Evolutionary conservation across 2,329 filamentous ascomycete genomes (phyloP).

Genomic region (Teratosphaeria viscida): DNA sequence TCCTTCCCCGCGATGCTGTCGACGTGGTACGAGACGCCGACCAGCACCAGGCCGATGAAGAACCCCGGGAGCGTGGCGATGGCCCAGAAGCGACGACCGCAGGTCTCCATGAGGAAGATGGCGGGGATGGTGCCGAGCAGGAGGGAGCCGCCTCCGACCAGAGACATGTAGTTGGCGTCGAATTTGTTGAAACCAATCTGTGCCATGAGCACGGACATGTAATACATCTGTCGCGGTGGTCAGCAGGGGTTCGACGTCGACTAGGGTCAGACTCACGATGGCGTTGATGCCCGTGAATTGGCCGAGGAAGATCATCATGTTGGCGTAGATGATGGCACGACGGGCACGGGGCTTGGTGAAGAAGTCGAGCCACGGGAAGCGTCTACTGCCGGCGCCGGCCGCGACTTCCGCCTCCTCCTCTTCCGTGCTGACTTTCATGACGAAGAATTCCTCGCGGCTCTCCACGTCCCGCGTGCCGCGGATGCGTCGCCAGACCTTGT

Average conservation of each 20-base stretch:
- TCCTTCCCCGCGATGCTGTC: constrained; percentile 25
- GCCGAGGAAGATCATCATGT: constrained; percentile 59
- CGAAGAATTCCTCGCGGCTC: constrained; percentile 57
- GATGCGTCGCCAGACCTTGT: constrained; percentile 62
- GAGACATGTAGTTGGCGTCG: constrained; percentile 61
- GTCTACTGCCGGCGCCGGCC: constrained; percentile 43
- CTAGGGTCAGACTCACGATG: constrained; percentile 22
- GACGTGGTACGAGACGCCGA: constrained; percentile 54
- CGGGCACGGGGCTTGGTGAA: constrained; percentile 59
- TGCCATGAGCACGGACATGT: constrained; percentile 57
- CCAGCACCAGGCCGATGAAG: constrained; percentile 57
- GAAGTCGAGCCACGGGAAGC: constrained; percentile 63
- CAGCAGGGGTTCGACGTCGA: neutral
- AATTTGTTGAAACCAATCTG: constrained; percentile 56
- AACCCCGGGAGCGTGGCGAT: constrained; percentile 62
- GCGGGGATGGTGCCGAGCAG: constrained; percentile 41
- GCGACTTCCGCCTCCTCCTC: constrained; percentile 42
- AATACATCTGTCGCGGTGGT: constrained; percentile 44
- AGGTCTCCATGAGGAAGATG: constrained; percentile 57
- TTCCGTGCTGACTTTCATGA: constrained; percentile 56
- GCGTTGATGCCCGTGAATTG: constrained; percentile 63
- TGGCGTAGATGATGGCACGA: constrained; percentile 55
- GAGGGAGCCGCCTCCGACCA: constrained; percentile 58
- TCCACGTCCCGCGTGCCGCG: constrained; percentile 49
- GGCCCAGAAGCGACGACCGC: constrained; percentile 65